Evolutionary conservation across 106 monocot genomes (phyloP).

Genomic region (Phalaenopsis aphrodite): DNA sequence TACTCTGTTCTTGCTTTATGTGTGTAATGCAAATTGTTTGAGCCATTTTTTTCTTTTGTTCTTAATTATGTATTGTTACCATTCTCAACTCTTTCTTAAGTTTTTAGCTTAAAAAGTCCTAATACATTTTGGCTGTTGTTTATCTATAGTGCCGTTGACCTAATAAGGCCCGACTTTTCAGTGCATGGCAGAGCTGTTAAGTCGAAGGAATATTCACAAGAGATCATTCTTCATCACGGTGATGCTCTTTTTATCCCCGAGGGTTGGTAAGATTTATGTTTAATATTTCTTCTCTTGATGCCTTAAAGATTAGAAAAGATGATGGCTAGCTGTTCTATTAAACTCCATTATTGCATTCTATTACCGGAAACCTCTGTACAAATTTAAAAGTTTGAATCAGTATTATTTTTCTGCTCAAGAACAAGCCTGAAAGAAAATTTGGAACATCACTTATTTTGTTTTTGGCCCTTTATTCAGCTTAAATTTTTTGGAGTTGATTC

Average conservation of each 20-base stretch:
- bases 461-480: no score
- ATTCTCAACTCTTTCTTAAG: background rate
- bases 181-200: constrained; percentile 53
- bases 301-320: background rate
- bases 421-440: background rate
- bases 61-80: background rate
- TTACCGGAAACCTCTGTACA: background rate
- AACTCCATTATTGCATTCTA: background rate
- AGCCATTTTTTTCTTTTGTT: background rate
- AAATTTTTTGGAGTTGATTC: background rate
- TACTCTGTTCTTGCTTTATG: background rate
- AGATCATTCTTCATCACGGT: constrained; percentile 56
- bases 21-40: background rate
- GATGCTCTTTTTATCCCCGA: constrained; percentile 97
- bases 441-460: background rate
- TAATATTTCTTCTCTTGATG: background rate
- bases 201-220: constrained; percentile 55
- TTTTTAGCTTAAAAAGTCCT: background rate
- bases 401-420: background rate
- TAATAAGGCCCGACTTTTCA: constrained; percentile 54
- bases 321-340: background rate
- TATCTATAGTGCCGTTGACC: constrained; percentile 53
- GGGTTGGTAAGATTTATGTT: constrained; percentile 65
- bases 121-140: constrained; percentile 5
- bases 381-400: background rate